Base-by-base conservation (phyloP, 495 filamentous ascomycete species). In the Penicillium mononematosum region DNA sequence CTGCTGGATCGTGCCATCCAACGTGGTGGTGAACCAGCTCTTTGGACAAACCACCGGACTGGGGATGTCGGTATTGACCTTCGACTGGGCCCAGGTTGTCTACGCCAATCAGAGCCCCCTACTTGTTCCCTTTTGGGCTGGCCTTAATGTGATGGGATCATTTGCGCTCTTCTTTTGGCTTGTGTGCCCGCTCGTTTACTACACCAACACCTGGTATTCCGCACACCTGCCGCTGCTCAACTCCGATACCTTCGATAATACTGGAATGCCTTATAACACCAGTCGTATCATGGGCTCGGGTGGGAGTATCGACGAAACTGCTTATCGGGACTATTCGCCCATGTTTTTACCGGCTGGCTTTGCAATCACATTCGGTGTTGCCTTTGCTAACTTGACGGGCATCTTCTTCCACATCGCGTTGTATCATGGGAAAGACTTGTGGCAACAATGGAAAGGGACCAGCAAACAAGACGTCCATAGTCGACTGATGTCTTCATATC, bases 21-120 rank as follows among this genome's bases (percentile, higher is more conserved):
- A 83, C 56, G 78, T 84, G 0, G 78, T 89, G 8, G 73, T 89
- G 38, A 89, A 89, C 55, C 86, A 89, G 64, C 56, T 90, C 10
- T 89, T 89, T 64, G 86, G 87, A 0, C 83, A 82, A 49, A 68
- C 65, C 10, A 86, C 85, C 3, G 87, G 87, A 0, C 61, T 90
- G 20, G 91, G 91, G 3, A 78, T 96, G 57, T 93, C 94, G 49
- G 85, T 92, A 4, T 63, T 96, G 63, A 96, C 92, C 0, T 96
- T 96, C 58, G 92, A 96, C 73, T 96, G 92, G 92, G 85, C 88
- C 0, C 92, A 96, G 72, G 86, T 96, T 42, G 90, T 92, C 9
- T 96, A 92, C 53, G 74, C 74, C 62, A 95, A 93, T 58, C 89
- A 89, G 12, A 94, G 89, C 29, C 92, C 92, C 0, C 78, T 96